Base-by-base conservation (phyloP, 2,329 filamentous ascomycete genomes). In the Fusarium pseudoanthophilum region DNA sequence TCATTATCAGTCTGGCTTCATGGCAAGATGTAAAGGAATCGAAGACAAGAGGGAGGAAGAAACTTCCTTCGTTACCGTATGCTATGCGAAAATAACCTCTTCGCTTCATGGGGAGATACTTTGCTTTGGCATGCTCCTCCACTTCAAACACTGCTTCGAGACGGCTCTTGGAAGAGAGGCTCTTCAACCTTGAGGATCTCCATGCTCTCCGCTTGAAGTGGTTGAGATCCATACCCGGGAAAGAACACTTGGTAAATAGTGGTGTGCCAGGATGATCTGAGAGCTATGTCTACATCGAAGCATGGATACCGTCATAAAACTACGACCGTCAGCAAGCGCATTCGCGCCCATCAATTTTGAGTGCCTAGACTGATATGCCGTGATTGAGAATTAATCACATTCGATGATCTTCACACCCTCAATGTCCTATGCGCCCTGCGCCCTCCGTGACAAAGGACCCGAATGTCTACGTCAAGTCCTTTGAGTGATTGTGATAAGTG, bases 21-120 rank as follows among this genome's bases (percentile, higher is more conserved):
- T 11, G 30, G 21, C 2, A 8, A 16, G 13, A 49, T 49, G 5
- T 4, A 15, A 36, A 26, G 16, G 32, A 52, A 15, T 11, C 28
- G 14, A 20, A 24, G 16, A 36, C 9, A 52, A 24, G 18, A 6
- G 9, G 20, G 11, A 21, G 11, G 4, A 28, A n/a, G 3, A 5
- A 13, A 18, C 28, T 18, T 6, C 5, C 3, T 11, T 10, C 1
- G 20, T 13, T 16, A 4, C 14, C 1, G 5, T 13, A 39, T 18
- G 5, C 24, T 39, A 16, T 2, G 11, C 2, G 11, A 13, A 28
- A 39, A 37, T 4, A 28, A 18, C 10, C 2, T 39, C 34, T 3
- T n/a, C 32, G 5, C 34, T 9, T 14, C 7, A 18, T 28, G 14
- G 20, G 16, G 16, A 2, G 3, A 26, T 7, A 16, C 18, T 28